These are phyloP conservation scores for Tricholoma flavovirens DNA, from an alignment of 768 basidiomycete genomes.

Conservation along the genomic window DNA sequence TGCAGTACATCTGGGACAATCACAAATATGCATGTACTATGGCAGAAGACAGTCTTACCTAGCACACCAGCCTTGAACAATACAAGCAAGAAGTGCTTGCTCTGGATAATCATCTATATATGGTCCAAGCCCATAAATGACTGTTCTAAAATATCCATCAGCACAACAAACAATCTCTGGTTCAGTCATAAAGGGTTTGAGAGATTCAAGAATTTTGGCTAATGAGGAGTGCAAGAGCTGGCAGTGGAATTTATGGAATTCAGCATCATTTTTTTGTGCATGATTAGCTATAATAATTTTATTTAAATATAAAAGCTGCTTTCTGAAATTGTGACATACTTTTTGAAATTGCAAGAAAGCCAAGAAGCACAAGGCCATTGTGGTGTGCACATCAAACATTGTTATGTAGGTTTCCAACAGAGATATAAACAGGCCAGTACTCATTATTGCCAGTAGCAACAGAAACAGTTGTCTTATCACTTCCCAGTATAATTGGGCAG, in stretches of 20 bases:
- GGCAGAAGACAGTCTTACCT: constrained; percentile 12
- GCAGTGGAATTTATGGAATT: constrained; percentile 13
- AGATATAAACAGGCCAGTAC: constrained; percentile 11
- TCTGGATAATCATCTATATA: constrained; percentile 25
- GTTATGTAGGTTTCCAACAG: not conserved
- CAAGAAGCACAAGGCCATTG: constrained; percentile 4
- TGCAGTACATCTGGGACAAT: constrained; percentile 7
- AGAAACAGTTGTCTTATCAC: not conserved
- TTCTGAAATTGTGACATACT: not conserved
- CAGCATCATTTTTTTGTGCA: not conserved
- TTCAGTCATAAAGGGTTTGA: constrained; percentile 17
- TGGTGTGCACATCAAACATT: not conserved
- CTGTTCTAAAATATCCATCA: constrained; percentile 20
- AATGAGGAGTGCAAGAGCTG: constrained; percentile 19
- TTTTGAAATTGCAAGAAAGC: constrained; percentile 9
- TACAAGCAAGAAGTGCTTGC: constrained; percentile 17
- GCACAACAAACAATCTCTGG: constrained; percentile 20
- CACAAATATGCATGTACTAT: not conserved
- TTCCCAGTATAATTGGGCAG: not conserved
- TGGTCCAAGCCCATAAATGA: constrained; percentile 21
- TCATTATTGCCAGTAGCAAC: not conserved
- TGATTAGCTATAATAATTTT: not conserved
- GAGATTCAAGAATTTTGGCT: constrained; percentile 9
- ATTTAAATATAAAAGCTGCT: not conserved
- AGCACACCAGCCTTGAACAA: constrained; percentile 22